phyloP scores from a whole-genome alignment of 306 rosid genomes.

The Cicer arietinum region DNA sequence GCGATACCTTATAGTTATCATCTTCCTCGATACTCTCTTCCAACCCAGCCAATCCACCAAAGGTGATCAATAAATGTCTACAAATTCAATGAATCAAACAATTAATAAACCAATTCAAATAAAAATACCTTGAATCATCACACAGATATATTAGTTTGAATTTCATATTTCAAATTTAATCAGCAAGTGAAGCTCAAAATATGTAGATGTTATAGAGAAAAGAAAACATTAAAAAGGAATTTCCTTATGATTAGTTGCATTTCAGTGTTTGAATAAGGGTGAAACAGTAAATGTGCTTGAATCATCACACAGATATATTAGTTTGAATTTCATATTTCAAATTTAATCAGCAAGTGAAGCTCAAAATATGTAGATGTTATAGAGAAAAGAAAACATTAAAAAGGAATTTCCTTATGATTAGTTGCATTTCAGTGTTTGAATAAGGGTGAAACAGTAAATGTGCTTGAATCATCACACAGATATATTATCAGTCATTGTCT shows the following conservation, averaged over 20 bases:
- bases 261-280: background rate
- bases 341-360: slow-evolving; percentile 19
- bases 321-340: slow-evolving; percentile 34
- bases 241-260: slow-evolving; percentile 3
- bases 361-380: slow-evolving; percentile 12
- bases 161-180: slow-evolving; percentile 33
- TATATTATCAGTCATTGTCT: background rate
- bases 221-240: slow-evolving; percentile 1
- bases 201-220: slow-evolving; percentile 5
- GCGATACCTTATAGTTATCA: slow-evolving; percentile 64
- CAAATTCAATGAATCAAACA: slow-evolving; percentile 42
- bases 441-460: background rate
- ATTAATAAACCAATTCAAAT: slow-evolving; percentile 31
- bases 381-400: slow-evolving; percentile 6
- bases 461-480: too few relatives aligned
- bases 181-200: slow-evolving; percentile 16
- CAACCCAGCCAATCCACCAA: slow-evolving; percentile 98
- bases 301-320: slow-evolving; percentile 20
- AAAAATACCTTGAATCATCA: slow-evolving; percentile 9
- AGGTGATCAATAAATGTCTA: slow-evolving; percentile 92
- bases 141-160: slow-evolving; percentile 14
- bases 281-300: background rate
- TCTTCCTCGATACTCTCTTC: slow-evolving; percentile 98
- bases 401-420: background rate
- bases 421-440: slow-evolving; percentile 1